Conservation (phyloP, 371 early-diverging fungal genomes). For the Syncephalastrum contaminatum region DNA sequence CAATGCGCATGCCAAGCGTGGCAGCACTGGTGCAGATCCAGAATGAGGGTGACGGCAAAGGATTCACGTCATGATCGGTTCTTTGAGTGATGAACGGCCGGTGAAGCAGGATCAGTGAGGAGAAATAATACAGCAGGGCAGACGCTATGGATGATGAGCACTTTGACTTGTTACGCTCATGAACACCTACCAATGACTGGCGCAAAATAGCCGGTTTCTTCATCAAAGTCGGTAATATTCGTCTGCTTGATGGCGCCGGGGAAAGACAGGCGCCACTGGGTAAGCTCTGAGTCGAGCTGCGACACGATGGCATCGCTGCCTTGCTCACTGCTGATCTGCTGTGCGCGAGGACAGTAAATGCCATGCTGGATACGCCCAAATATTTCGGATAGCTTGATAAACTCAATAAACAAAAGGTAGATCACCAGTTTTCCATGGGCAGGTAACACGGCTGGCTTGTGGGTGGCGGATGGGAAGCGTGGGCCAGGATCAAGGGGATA, state of each 20-base stretch:
- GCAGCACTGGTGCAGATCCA: conserved; percentile 49
- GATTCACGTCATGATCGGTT: too few species aligned
- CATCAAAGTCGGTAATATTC: conserved; percentile 34
- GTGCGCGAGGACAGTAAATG: conserved; percentile 41
- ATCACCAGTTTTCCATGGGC: conserved; percentile 7
- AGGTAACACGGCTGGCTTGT: conserved; percentile 22
- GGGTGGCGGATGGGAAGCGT: conserved; percentile 41
- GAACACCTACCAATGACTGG: conserved; percentile 38
- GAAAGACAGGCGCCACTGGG: conserved; percentile 45
- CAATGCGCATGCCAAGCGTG: conserved; percentile 37
- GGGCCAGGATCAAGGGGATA: conserved; percentile 4
- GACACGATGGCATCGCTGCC: conserved; percentile 45
- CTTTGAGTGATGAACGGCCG: conserved; percentile 41
- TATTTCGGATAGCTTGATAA: conserved; percentile 45
- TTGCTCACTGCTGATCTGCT: conserved; percentile 33
- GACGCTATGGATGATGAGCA: conserved; percentile 20
- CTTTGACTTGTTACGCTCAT: not conserved
- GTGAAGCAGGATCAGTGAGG: conserved; percentile 39
- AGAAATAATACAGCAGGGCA: conserved; percentile 40
- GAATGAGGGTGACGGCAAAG: conserved; percentile 30
- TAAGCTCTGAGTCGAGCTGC: conserved; percentile 40
- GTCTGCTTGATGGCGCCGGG: conserved; percentile 35
- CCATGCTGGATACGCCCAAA: conserved; percentile 44
- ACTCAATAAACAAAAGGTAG: conserved; percentile 40
- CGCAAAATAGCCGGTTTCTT: conserved; percentile 32